These are phyloP conservation scores for Ogataea parapolymorpha DNA, from an alignment of 805 yeast genomes.

Conservation along the genomic window DNA sequence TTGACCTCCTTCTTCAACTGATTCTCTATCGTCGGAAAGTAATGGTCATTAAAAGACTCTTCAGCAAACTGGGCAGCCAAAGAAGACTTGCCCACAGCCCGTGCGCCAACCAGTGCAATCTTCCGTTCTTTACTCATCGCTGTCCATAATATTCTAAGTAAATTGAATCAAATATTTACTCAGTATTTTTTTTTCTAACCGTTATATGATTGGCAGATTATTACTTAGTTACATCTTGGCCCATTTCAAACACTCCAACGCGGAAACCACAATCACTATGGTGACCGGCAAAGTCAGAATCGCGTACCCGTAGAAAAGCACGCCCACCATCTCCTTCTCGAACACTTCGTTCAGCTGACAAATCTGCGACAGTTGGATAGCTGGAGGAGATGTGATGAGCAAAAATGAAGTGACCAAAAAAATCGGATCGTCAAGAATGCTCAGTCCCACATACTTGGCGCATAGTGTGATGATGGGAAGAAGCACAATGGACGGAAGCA, in stretches of 20 bases:
- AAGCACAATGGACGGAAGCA: constrained; percentile 64
- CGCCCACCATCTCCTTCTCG: constrained; percentile 81
- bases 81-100: constrained; percentile 87
- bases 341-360: constrained; percentile 72
- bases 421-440: constrained; percentile 78
- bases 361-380: constrained; percentile 77
- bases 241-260: constrained; percentile 51
- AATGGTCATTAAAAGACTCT: constrained; percentile 81
- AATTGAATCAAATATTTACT: neutral
- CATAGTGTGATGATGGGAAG: constrained; percentile 63
- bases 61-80: constrained; percentile 82
- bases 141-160: neutral
- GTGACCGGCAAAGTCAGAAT: constrained; percentile 74
- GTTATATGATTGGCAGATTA: constrained; percentile 5
- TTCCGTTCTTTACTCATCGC: constrained; percentile 54
- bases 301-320: constrained; percentile 79
- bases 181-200: constrained; percentile 2
- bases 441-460: constrained; percentile 60
- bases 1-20: constrained; percentile 70
- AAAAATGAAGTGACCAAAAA: constrained; percentile 73
- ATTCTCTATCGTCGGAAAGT: constrained; percentile 89
- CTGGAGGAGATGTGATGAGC: constrained; percentile 77
- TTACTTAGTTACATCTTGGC: constrained; percentile 18
- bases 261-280: constrained; percentile 64
- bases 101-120: constrained; percentile 81